Percentiles rank a stretch among this genome's conserved stretches.
Evolutionary conservation across 805 yeast genomes (phyloP).

Genomic region (Kazachstania kunashirensis): DNA sequence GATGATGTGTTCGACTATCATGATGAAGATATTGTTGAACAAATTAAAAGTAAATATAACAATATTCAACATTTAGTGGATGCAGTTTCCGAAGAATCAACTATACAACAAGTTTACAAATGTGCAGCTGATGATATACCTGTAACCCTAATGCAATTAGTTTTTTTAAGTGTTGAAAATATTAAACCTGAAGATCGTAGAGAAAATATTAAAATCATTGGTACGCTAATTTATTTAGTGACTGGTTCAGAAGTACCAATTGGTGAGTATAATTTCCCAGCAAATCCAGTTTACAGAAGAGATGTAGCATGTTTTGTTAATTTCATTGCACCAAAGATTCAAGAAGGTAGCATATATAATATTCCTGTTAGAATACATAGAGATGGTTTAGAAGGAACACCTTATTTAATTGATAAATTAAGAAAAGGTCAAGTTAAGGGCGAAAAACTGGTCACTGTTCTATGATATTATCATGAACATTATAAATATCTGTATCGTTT

Average conservation of each 20-base stretch:
- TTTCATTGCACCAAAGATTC: slow-evolving; percentile 17
- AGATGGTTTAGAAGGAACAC: slow-evolving; percentile 25
- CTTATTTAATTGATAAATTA: slow-evolving; percentile 18
- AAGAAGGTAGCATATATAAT: slow-evolving; percentile 23
- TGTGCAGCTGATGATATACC: slow-evolving; percentile 28
- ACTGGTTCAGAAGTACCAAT: slow-evolving; percentile 30
- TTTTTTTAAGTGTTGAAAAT: slow-evolving; percentile 16
- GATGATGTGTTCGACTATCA: slow-evolving; percentile 41
- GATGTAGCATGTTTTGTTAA: slow-evolving; percentile 24
- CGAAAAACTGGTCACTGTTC: slow-evolving; percentile 21
- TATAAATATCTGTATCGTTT: background rate
- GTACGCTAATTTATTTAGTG: slow-evolving; percentile 32
- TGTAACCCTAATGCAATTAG: slow-evolving; percentile 32
- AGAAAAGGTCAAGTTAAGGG: slow-evolving; percentile 23
- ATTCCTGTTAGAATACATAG: slow-evolving; percentile 25
- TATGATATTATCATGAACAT: background rate
- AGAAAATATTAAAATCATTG: slow-evolving; percentile 26
- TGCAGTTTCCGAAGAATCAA: slow-evolving; percentile 24
- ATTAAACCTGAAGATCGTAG: slow-evolving; percentile 25
- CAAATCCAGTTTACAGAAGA: slow-evolving; percentile 17
- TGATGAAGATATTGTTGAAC: slow-evolving; percentile 35
- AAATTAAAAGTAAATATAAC: slow-evolving; percentile 30
- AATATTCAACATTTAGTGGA: slow-evolving; percentile 28
- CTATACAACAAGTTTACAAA: slow-evolving; percentile 28
- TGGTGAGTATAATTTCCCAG: slow-evolving; percentile 19